These are phyloP conservation scores for Boletus rubescentipes DNA, from an alignment of 768 basidiomycete genomes.

Conservation along the genomic window DNA sequence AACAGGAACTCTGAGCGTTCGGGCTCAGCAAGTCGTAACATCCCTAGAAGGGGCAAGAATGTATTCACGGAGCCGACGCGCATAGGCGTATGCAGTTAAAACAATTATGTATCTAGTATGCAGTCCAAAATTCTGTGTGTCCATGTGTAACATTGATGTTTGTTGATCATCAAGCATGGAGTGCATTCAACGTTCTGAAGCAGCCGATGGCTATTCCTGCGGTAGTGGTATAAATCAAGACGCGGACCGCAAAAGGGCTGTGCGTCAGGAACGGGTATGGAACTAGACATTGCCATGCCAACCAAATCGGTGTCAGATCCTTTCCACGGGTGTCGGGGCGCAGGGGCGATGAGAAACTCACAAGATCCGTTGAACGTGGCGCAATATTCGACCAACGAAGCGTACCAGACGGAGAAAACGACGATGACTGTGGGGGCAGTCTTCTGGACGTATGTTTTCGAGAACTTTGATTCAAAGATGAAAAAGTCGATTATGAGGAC, in stretches of 20 bases:
- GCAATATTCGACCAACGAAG: conserved; percentile 66
- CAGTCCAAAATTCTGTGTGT: background rate
- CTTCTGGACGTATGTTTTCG: conserved; percentile 11
- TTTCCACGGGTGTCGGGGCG: too few relatives aligned
- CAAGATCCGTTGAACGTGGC: conserved; percentile 59
- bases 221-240: conserved; percentile 58
- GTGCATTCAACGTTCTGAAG: conserved; percentile 57
- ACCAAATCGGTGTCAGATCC: too few relatives aligned
- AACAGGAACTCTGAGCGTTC: background rate
- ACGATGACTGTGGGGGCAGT: conserved; percentile 16
- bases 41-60: background rate
- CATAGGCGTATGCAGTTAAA: background rate
- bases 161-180: conserved; percentile 40
- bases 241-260: conserved; percentile 48
- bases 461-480: conserved; percentile 59
- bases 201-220: conserved; percentile 51
- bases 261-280: conserved; percentile 83
- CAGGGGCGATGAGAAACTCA: conserved; percentile 37
- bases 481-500: conserved; percentile 69
- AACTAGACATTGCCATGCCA: conserved; percentile 41
- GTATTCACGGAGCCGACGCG: background rate
- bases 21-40: background rate
- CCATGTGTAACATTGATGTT: background rate
- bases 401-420: conserved; percentile 48
- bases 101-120: background rate